Evolutionary conservation across 305 asterid genomes (phyloP).

Genomic region (Fraxinus ornus): DNA sequence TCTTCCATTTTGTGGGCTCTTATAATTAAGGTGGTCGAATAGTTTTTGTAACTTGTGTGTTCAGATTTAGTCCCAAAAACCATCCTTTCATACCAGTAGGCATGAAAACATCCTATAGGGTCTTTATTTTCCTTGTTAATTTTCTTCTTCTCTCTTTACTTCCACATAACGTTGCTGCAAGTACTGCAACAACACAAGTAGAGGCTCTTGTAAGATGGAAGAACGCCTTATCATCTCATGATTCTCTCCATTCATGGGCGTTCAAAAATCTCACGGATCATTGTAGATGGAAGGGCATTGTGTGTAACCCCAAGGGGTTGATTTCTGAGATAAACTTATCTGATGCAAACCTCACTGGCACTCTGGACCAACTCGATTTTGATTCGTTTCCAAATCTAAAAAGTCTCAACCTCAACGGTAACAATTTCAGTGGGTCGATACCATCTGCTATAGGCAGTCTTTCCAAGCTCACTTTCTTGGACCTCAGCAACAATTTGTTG

Average conservation of each 20-base stretch:
- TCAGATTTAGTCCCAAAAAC: not conserved
- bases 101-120: conserved; percentile 29
- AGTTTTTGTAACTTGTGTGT: too few species aligned
- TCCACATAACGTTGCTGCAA: conserved; percentile 25
- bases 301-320: conserved; percentile 44
- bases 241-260: conserved; percentile 60
- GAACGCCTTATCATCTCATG: conserved; percentile 29
- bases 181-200: conserved; percentile 47
- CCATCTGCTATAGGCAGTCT: conserved; percentile 9
- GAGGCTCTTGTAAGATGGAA: conserved; percentile 47
- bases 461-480: conserved; percentile 38
- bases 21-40: too few species aligned
- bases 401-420: conserved; percentile 12
- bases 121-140: conserved; percentile 23
- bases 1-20: too few species aligned
- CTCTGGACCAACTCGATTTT: conserved; percentile 45
- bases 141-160: conserved; percentile 20
- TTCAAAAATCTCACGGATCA: conserved; percentile 39
- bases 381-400: conserved; percentile 18
- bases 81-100: conserved; percentile 5
- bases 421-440: conserved; percentile 17
- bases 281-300: conserved; percentile 65
- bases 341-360: conserved; percentile 36
- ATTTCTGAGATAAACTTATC: conserved; percentile 48
- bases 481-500: conserved; percentile 45